Evolutionary conservation across 2,329 filamentous ascomycete genomes (phyloP), one percentile per base, ranked within the genome.

Genomic region (Aspergillus floridensis): DNA sequence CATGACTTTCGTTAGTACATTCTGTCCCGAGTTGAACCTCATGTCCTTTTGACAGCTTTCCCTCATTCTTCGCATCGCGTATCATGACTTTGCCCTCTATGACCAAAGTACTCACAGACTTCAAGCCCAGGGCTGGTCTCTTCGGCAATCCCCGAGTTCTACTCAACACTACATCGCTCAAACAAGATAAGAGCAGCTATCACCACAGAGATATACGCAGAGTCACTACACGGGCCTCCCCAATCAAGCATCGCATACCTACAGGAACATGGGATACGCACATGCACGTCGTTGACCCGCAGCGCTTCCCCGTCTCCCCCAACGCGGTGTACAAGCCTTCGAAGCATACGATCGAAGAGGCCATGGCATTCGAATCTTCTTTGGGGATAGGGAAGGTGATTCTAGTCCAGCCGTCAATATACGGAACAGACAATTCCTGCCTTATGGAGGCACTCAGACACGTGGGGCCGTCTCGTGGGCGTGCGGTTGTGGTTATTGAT

Each of bases 331-430:
- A 88, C 72, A 72, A 70, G 19, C 84, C 85, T 3, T 68, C 70
- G 2, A 65, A 77, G 12, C 80, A 85, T 65, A 82, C 78, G 2
- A 72, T 87, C 6, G 66, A 76, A 7, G 77, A 86, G 32, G 84
- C 84, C 21, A 71, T 81, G 32, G 60, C 68, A 2, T 87, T 86
- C 64, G 81, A 86, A 60, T 67, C 74, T 0, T 72, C 75, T 1
- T 70, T 87, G 14, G 81, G 81, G 2, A 79, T 87, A 44, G 64
- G 76, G 47, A 84, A 85, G 59, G 77, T 86, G 53, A 84, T 88
- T 24, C 75, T 88, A 11, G 81, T 85, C 2, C 86, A 88, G 64
- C 84, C 85, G 1, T 86, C 84, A 16, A 84, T 86, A 54, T 88
- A 88, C 68, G 84, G 82, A 24, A 75, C 77, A 55, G 84, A 88